Base-by-base conservation (phyloP, 2,329 filamentous ascomycete genomes). In the Colletotrichum sp. region DNA sequence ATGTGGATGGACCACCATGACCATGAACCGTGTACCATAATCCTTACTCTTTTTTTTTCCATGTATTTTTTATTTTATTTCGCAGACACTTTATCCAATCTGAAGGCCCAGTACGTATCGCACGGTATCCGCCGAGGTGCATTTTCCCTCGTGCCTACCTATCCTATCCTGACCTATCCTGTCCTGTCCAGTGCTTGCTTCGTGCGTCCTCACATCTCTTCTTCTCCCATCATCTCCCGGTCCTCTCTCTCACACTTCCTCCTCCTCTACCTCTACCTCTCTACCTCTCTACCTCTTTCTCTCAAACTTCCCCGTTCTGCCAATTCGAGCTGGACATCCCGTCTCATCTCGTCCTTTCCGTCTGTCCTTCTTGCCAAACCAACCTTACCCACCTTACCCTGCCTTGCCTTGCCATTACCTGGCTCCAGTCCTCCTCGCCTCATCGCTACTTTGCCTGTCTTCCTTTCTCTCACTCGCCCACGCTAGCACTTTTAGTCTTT, bases 401-500 rank as follows among this genome's bases (percentile, higher is more conserved):
- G n/a, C n/a, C n/a, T 52, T 52, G n/a, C n/a, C 43, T 24, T 52
- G 43, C 43, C n/a, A 21, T 52, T n/a, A 13, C 43, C 43, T 52
- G 26, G 34, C 63, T 30, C 48, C 38, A 6, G n/a, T n/a, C 28
- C 28, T 73, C 55, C 36, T 56, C 61, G 28, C 14, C 32, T 71
- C 38, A 16, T 66, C 55, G 26, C 32, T 28, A 38, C 18, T 34
- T 36, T 63, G 24, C 28, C 28, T 21, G 16, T 64, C 28, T 70
- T 55, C n/a, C 59, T 68, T 65, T 61, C 63, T 63, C 32, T 63
- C 32, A 52, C 16, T 32, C 14, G 36, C 34, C 26, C 26, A 36
- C 63, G 69, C 73, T 73, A 75, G 62, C 58, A 58, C 30, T 36
- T 67, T 68, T 68, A 65, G 65, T 68, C 34, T 73, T 63, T 73